Evolutionary conservation across 2,329 filamentous ascomycete species (phyloP), one percentile per base, ranked within the genome.

Genomic region (Balansia obtecta): DNA sequence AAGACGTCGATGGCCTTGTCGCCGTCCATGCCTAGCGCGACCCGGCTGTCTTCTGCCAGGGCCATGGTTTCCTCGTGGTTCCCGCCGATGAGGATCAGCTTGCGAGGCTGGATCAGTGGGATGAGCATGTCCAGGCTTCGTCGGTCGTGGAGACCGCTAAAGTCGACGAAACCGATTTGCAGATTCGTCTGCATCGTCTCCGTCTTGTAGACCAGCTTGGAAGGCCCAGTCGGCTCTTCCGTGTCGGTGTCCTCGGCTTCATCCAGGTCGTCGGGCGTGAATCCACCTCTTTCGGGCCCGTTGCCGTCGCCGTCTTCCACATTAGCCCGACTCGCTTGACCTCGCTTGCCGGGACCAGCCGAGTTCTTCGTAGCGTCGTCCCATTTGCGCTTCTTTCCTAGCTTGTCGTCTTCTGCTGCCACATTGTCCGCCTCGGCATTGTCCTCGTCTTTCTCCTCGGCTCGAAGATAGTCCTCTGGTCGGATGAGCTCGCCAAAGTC

Each of bases 331-430:
- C 63, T 65, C 8, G 68, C 56, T 41, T 80, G 79, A 11, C 78
- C 72, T 27, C 84, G 78, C 63, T 87, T 90, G 57, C 74, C 79
- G 22, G 68, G 60, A 11, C 72, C 72, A 2, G 52, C 52, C 18
- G 51, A 54, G 22, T 56, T 60, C 55, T 66, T 67, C n/a, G 55
- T 58, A 37, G 65, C 70, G 53, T 94, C 88, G 56, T 91, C 87
- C 88, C 91, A 97, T 66, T 88, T 94, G 53, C 93, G 80, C 69
- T 98, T 98, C 71, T 91, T 90, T 16, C 91, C 93, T 18, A 95
- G 76, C 44, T 78, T 79, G 48, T 80, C 79, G 55, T 84, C 74
- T 33, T 69, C 68, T 51, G 79, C 54, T 15, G 62, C 57, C 15
- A 64, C 37, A 30, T 61, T 59, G 8, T 55, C 49, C 16, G 56